These are phyloP conservation scores for Amanita thiersii DNA, from an alignment of 768 basidiomycete species.

Conservation along the genomic window DNA sequence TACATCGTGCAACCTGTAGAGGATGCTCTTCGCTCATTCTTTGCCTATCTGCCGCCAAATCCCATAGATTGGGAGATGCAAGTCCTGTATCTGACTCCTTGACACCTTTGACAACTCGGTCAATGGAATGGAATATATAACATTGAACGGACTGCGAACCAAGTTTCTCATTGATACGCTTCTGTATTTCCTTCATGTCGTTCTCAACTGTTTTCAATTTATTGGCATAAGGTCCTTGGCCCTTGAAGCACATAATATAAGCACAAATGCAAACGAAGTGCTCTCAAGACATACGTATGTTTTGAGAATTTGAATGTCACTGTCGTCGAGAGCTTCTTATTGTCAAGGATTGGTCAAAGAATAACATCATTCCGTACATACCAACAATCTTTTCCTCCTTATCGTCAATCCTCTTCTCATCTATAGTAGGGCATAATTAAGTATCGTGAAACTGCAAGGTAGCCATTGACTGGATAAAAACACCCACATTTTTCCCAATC, in stretches of 20 bases:
- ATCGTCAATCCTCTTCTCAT: conserved; percentile 77
- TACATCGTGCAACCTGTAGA: conserved; percentile 94
- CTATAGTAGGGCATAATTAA: conserved; percentile 28
- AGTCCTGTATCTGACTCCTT: conserved; percentile 99
- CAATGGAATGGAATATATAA: conserved; percentile 1
- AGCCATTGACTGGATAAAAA: background rate
- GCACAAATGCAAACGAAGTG: background rate
- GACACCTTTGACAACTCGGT: conserved; percentile 45
- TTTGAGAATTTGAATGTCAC: conserved; percentile 98
- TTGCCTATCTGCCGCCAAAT: conserved; percentile 85
- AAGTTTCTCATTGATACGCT: conserved; percentile 95
- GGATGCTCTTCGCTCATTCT: conserved; percentile 91
- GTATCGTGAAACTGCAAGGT: background rate
- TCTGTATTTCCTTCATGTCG: conserved; percentile 94
- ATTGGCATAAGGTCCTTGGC: conserved; percentile 94
- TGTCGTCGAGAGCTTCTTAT: conserved; percentile 81
- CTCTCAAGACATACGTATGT: conserved; percentile 65
- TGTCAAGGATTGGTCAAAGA: conserved; percentile 9
- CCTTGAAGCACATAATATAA: conserved; percentile 37
- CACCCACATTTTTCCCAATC: conserved; percentile 97
- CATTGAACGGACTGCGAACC: conserved; percentile 35
- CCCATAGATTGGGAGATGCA: conserved; percentile 96
- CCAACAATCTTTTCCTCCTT: conserved; percentile 95
- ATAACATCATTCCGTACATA: conserved; percentile 23
- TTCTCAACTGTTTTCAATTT: conserved; percentile 82